Evolutionary conservation across 2,329 filamentous ascomycete genomes (phyloP).

Genomic region (Trichophaea hybrida): DNA sequence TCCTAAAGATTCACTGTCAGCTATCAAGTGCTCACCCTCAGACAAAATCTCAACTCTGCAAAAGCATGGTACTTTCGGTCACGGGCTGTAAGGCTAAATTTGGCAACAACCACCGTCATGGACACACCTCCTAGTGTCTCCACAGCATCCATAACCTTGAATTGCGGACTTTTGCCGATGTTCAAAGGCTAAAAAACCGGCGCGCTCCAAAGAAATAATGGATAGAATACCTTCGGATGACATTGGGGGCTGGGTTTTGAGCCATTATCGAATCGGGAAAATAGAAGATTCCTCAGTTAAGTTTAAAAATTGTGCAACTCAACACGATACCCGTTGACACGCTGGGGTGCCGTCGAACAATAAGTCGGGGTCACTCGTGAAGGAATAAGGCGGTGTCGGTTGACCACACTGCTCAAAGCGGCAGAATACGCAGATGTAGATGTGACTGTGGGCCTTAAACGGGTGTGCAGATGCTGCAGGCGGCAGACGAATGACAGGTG

Average conservation of each 20-base stretch:
- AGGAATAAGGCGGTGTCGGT: too few species aligned
- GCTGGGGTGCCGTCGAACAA: too few species aligned
- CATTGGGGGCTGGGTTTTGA: constrained; percentile 39
- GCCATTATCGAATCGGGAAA: constrained; percentile 31
- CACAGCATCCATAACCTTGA: not conserved
- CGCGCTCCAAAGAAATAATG: not conserved
- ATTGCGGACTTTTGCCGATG: not conserved
- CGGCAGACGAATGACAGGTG: too few species aligned
- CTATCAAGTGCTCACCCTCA: constrained; percentile 1
- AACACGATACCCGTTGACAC: too few species aligned
- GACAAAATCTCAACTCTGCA: not conserved
- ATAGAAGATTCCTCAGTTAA: not conserved
- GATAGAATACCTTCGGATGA: constrained; percentile 49
- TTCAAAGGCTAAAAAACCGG: constrained; percentile 3
- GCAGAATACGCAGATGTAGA: too few species aligned
- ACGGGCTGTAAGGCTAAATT: constrained; percentile 10
- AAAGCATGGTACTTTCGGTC: constrained; percentile 3
- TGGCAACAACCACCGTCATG: constrained; percentile 9
- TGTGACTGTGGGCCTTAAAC: too few species aligned
- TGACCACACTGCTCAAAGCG: too few species aligned
- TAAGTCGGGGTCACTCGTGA: too few species aligned
- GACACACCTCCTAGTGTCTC: constrained; percentile 3
- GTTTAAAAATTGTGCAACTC: too few species aligned
- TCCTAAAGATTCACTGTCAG: constrained; percentile 41
- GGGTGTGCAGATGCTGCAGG: too few species aligned